phyloP scores from a whole-genome alignment of 2,329 filamentous ascomycete species.

The Chaetomiaceae sp. region DNA sequence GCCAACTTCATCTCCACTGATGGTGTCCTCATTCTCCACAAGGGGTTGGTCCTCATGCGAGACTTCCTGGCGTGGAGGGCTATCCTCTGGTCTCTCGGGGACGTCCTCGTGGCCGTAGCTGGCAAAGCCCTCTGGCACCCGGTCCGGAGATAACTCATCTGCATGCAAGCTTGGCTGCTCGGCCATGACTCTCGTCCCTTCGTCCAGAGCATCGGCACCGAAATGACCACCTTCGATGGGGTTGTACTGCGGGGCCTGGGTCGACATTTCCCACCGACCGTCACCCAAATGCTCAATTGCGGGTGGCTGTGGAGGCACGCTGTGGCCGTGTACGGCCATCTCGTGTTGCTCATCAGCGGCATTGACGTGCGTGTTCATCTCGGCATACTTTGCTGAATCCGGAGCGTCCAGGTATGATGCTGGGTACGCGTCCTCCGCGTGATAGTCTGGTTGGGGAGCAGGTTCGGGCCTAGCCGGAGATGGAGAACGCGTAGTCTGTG shows the following conservation, averaged over 20 bases:
- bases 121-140: constrained; percentile 25
- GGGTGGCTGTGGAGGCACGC: constrained; percentile 8
- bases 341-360: constrained; percentile 16
- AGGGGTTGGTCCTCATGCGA: neutral
- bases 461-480: neutral
- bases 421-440: constrained; percentile 19
- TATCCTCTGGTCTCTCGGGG: neutral
- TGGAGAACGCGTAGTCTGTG: constrained; percentile 13
- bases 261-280: constrained; percentile 24
- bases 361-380: constrained; percentile 18
- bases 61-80: neutral
- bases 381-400: constrained; percentile 13
- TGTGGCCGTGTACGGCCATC: constrained; percentile 8
- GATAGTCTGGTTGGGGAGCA: neutral
- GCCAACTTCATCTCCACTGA: constrained; percentile 8
- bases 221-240: constrained; percentile 26
- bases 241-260: constrained; percentile 23
- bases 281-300: constrained; percentile 17
- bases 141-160: constrained; percentile 4
- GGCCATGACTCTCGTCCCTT: constrained; percentile 13
- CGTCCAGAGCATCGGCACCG: constrained; percentile 21
- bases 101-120: constrained; percentile 20
- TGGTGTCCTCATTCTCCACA: constrained; percentile 9
- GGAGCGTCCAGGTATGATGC: constrained; percentile 19
- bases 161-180: constrained; percentile 17